Evolutionary conservation across 1,284 basidiomycete species (phyloP).

Genomic region (Sutorius eximius): DNA sequence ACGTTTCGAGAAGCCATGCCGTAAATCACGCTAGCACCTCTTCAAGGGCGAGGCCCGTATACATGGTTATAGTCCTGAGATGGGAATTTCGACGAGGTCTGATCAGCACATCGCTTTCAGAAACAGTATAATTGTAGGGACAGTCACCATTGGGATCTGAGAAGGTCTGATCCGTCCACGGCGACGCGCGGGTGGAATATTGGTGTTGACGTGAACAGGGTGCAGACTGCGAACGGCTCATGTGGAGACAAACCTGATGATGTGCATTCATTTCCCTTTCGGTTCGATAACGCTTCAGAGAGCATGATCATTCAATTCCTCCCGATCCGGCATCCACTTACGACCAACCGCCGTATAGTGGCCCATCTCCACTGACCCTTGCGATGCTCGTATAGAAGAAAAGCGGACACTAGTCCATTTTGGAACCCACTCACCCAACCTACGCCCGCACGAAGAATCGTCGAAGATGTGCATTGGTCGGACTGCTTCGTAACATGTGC

Average conservation of each 20-base stretch:
- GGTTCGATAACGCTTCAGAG: not conserved
- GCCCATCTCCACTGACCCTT: not conserved
- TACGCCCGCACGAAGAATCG: not conserved
- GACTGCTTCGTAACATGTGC: not conserved
- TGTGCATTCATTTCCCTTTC: slow-evolving; percentile 10
- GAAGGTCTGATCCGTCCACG: not conserved
- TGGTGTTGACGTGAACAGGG: not conserved
- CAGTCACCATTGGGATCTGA: not conserved
- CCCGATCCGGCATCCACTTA: not conserved
- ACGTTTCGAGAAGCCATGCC: not conserved
- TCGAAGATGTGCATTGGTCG: not conserved
- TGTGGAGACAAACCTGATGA: not conserved
- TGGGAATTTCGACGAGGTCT: not conserved
- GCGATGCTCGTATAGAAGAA: not conserved
- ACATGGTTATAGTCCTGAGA: not conserved
- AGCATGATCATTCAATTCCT: not conserved
- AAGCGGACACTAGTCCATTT: not conserved
- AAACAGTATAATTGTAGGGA: not conserved
- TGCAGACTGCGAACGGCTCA: not conserved
- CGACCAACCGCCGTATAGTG: not conserved
- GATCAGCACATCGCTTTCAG: not conserved
- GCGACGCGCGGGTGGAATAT: not conserved
- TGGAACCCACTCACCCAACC: not conserved
- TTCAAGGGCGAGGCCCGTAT: not conserved
- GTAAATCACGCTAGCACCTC: slow-evolving; percentile 4